Evolutionary conservation across 2,329 filamentous ascomycete species (phyloP), one percentile per base, ranked within the genome.

Genomic region (Colletotrichum phormii): DNA sequence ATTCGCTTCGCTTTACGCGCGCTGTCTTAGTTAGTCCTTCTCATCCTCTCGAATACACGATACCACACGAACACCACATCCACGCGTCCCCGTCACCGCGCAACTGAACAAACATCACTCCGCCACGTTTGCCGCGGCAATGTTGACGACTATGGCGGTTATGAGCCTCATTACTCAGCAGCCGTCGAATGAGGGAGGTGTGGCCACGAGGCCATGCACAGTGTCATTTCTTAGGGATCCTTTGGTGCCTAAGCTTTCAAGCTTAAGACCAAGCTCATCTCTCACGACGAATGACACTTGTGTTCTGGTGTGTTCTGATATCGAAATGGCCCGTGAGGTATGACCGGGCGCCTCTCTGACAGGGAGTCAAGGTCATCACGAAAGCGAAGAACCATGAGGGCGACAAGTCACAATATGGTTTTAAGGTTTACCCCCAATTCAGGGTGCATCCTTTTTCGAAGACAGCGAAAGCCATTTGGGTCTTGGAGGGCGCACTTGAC

Each of bases 11-110:
- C 67, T 49, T 49, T 15, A 63, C 42, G 31, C 42, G 31, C 54
- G 46, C 31, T 61, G 51, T 71, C 18, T 72, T 71, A 73, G 29
- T 62, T 73, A 73, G 67, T 71, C 51, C 13, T 29, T 57, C 18
- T 35, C 26, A n/a, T 37, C 67, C 49, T 46, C 26, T 73, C 67
- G 71, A 73, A 73, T 71, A 66, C 42, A 49, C 67, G 71, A 71
- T 69, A 72, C 71, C 57, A 37, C 46, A 62, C 61, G 53, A 72
- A 54, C 53, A 60, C 13, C 26, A 7, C 8, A 24, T 63, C 33
- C 31, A 33, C 53, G n/a, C 58, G 22, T 72, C 22, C 29, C n/a
- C 49, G 13, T 29, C 58, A 35, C n/a, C 35, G 49, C 24, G 13
- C 49, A 18, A 8, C 26, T 26, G 49, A 71, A 54, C 46, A 18